phyloP scores from a whole-genome alignment of 1,284 basidiomycete genomes.

The Pisolithus thermaeus region DNA sequence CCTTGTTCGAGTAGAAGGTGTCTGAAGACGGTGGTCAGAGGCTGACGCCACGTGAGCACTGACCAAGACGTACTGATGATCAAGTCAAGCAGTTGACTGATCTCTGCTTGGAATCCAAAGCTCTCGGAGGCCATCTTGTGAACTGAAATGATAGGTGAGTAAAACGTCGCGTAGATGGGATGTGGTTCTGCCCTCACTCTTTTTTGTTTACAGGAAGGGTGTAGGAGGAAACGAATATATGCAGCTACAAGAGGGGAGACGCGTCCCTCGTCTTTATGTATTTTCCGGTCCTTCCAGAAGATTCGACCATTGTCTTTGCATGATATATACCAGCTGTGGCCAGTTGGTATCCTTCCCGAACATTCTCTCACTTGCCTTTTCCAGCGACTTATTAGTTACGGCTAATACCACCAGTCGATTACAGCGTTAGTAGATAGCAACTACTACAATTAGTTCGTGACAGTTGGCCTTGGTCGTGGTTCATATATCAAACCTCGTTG shows the following conservation, averaged over 20 bases:
- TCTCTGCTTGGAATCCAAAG: slow-evolving; percentile 96
- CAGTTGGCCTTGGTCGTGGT: slow-evolving; percentile 19
- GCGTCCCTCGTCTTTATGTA: slow-evolving; percentile 35
- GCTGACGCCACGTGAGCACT: background rate
- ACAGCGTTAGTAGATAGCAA: background rate
- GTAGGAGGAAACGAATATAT: slow-evolving; percentile 12
- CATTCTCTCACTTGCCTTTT: slow-evolving; percentile 29
- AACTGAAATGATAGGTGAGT: slow-evolving; percentile 12
- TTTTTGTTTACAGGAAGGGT: slow-evolving; percentile 14
- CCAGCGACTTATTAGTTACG: slow-evolving; percentile 7
- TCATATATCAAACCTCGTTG: slow-evolving; percentile 38
- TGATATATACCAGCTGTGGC: too few relatives aligned
- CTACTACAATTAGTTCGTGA: background rate
- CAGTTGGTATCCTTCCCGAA: slow-evolving; percentile 22
- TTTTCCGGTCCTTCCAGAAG: slow-evolving; percentile 48
- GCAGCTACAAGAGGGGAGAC: slow-evolving; percentile 8
- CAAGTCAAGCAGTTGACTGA: slow-evolving; percentile 88
- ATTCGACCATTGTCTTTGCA: slow-evolving; percentile 37
- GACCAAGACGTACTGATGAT: slow-evolving; percentile 69
- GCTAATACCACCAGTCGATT: background rate
- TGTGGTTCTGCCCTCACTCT: slow-evolving; percentile 14
- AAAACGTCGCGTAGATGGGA: background rate
- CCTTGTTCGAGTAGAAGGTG: slow-evolving; percentile 99
- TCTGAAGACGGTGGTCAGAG: slow-evolving; percentile 39
- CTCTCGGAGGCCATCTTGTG: slow-evolving; percentile 69